Evolutionary conservation across 305 asterid genomes (phyloP).

Genomic region (Fraxinus baroniana): DNA sequence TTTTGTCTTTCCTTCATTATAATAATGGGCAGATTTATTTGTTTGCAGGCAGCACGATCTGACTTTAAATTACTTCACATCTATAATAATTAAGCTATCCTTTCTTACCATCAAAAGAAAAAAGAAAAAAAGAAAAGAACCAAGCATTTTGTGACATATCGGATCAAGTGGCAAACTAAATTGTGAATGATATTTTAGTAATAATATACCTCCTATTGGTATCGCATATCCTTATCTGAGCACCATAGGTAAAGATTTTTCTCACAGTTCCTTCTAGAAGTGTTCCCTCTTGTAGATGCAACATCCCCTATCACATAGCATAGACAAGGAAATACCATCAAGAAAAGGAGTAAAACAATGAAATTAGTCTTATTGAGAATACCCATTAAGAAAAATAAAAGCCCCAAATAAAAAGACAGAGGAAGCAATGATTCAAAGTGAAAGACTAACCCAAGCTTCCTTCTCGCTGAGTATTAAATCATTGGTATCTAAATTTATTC

Average conservation of each 20-base stretch:
- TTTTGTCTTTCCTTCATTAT: not conserved
- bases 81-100: not conserved
- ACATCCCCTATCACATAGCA: conserved; percentile 46
- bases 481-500: conserved; percentile 87
- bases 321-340: conserved; percentile 21
- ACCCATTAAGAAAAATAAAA: conserved; percentile 9
- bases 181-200: not conserved
- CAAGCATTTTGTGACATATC: not conserved
- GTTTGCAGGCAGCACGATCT: not conserved
- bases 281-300: conserved; percentile 74
- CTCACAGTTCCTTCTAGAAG: conserved; percentile 85
- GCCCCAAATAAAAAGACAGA: conserved; percentile 4
- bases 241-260: conserved; percentile 74
- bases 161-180: conserved; percentile 1
- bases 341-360: conserved; percentile 3
- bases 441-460: conserved; percentile 79
- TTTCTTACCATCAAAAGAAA: not conserved
- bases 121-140: not conserved
- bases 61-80: not conserved
- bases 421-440: conserved; percentile 8
- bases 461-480: conserved; percentile 92
- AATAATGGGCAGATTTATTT: not conserved
- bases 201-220: conserved; percentile 68
- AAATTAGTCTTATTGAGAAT: conserved; percentile 2
- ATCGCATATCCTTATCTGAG: conserved; percentile 85